Evolutionary conservation across 2,329 filamentous ascomycete species (phyloP).

Genomic region (Coleophoma eucalyptorum): DNA sequence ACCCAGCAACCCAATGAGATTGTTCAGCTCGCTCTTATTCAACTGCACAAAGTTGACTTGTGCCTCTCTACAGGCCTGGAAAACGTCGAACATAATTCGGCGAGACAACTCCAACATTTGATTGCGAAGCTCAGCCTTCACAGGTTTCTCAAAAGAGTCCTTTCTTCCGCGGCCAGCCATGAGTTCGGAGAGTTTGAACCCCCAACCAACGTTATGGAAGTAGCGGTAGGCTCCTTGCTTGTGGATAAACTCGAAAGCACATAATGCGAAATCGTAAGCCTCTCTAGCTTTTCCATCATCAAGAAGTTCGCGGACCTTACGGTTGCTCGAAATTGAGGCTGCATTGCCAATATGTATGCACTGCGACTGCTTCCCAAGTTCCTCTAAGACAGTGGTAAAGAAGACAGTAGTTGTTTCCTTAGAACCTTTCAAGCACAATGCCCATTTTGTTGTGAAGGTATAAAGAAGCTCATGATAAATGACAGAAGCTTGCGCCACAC

Average conservation of each 20-base stretch:
- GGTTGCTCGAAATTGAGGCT: slow-evolving; percentile 35
- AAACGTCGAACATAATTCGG: slow-evolving; percentile 33
- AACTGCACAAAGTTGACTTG: slow-evolving; percentile 40
- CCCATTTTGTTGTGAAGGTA: slow-evolving; percentile 32
- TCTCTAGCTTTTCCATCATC: slow-evolving; percentile 32
- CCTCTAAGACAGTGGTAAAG: slow-evolving; percentile 35
- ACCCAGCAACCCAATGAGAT: slow-evolving; percentile 41
- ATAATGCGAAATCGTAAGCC: slow-evolving; percentile 37
- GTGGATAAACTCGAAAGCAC: slow-evolving; percentile 37
- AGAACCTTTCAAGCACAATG: slow-evolving; percentile 24
- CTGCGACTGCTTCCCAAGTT: slow-evolving; percentile 30
- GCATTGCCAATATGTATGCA: slow-evolving; percentile 34
- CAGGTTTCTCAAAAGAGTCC: slow-evolving; percentile 10
- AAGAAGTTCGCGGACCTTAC: slow-evolving; percentile 31
- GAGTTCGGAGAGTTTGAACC: slow-evolving; percentile 41
- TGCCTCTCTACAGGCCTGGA: slow-evolving; percentile 35
- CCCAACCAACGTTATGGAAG: slow-evolving; percentile 33
- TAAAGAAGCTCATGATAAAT: slow-evolving; percentile 32
- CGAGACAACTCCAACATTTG: slow-evolving; percentile 33
- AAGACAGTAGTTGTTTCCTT: slow-evolving; percentile 28
- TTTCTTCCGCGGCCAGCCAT: slow-evolving; percentile 38
- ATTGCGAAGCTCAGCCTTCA: slow-evolving; percentile 28
- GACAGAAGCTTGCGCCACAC: slow-evolving; percentile 24
- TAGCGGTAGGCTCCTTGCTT: slow-evolving; percentile 36
- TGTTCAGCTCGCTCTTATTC: slow-evolving; percentile 38